Evolutionary conservation across 306 rosid species (phyloP).

Genomic region (Corylus heterophylla): DNA sequence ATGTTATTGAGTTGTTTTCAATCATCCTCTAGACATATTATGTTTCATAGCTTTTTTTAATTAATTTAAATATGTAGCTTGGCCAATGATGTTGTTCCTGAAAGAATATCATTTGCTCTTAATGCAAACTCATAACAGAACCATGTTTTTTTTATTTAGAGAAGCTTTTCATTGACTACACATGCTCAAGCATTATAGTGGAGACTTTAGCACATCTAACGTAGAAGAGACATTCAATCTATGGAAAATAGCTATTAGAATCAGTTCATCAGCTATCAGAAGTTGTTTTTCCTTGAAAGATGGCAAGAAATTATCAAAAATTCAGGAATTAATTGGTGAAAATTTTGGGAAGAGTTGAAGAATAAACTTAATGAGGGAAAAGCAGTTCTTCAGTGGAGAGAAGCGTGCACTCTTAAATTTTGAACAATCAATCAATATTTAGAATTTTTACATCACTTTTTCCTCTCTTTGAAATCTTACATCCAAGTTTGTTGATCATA

Average conservation of each 20-base stretch:
- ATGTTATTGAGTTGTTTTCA: background rate
- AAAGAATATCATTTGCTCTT: background rate
- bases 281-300: background rate
- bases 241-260: background rate
- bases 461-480: background rate
- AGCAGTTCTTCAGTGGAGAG: background rate
- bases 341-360: background rate
- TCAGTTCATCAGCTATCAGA: background rate
- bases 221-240: background rate
- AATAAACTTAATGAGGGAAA: background rate
- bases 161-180: background rate
- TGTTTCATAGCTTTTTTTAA: background rate
- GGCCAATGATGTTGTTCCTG: slow-evolving; percentile 10
- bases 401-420: background rate
- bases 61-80: slow-evolving; percentile 1
- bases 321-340: background rate
- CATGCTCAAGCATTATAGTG: background rate
- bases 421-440: background rate
- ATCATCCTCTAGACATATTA: background rate
- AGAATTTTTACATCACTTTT: background rate
- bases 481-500: background rate
- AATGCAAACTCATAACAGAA: background rate
- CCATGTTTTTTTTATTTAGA: background rate
- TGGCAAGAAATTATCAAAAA: background rate
- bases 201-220: background rate